Evolutionary conservation across 148 eudicot genomes (phyloP).

Genomic region (Dianthus caryophyllus): DNA sequence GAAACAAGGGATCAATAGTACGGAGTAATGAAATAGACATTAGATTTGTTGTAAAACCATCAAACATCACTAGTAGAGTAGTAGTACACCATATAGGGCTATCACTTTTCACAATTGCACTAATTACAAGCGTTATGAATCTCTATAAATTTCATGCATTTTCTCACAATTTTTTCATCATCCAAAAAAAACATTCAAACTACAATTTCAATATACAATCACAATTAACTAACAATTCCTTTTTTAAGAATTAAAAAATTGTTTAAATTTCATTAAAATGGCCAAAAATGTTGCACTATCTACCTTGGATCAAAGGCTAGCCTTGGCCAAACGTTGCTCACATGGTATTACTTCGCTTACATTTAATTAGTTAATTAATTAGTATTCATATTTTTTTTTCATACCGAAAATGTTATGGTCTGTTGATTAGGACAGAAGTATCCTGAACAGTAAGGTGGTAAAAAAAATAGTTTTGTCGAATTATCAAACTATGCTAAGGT

Average conservation of each 20-base stretch:
- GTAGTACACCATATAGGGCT: no score
- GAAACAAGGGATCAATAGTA: no score
- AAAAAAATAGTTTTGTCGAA: no score
- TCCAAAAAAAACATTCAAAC: not conserved
- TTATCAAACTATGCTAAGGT: no score
- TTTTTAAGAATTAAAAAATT: not conserved
- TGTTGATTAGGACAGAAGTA: no score
- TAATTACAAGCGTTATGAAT: no score
- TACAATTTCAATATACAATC: not conserved
- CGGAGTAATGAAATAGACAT: no score
- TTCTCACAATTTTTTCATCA: constrained; percentile 1
- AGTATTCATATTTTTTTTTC: no score
- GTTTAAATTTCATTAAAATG: constrained; percentile 25
- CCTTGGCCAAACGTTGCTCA: constrained; percentile 78
- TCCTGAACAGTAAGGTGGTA: no score
- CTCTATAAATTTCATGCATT: constrained; percentile 15
- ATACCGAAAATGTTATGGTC: no score
- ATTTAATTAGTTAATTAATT: no score
- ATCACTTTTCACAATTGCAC: not conserved
- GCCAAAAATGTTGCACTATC: constrained; percentile 46
- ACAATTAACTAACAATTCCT: not conserved
- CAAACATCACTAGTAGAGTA: no score
- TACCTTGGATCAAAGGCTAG: constrained; percentile 66
- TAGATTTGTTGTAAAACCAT: constrained; percentile 14
- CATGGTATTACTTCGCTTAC: constrained; percentile 36